phyloP scores from a whole-genome alignment of 192 early-diverging fungal genomes.

The Rhizophagus prolifer region DNA sequence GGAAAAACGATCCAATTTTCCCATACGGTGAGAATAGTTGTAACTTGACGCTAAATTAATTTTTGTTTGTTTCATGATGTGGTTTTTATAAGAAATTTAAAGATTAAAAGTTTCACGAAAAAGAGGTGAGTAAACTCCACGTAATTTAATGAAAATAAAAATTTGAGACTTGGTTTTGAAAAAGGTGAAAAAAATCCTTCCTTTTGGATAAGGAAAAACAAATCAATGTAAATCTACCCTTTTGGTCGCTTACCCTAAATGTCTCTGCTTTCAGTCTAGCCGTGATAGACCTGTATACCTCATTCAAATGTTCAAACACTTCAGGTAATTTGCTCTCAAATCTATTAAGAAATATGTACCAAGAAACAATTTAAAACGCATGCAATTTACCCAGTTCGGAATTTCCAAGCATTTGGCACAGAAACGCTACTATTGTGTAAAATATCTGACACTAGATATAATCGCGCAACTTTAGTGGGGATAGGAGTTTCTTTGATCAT shows the following conservation, averaged over 20 bases:
- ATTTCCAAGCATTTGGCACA: constrained; percentile 87
- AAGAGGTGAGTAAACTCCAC: constrained; percentile 5
- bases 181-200: neutral
- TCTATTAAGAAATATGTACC: constrained; percentile 12
- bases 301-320: constrained; percentile 71
- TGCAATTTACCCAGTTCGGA: constrained; percentile 54
- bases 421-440: constrained; percentile 82
- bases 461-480: constrained; percentile 63
- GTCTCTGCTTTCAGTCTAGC: constrained; percentile 81
- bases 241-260: constrained; percentile 48
- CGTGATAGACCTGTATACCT: constrained; percentile 64
- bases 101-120: constrained; percentile 20
- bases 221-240: neutral
- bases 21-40: constrained; percentile 74
- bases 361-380: neutral
- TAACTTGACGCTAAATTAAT: constrained; percentile 49
- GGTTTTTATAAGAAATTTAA: neutral
- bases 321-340: constrained; percentile 61
- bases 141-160: neutral
- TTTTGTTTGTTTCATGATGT: neutral
- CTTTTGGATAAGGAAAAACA: neutral
- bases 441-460: constrained; percentile 88
- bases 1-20: constrained; percentile 90
- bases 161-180: neutral
- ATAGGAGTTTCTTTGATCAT: constrained; percentile 56